phyloP scores from a whole-genome alignment of 352 stramenopile species.

The Globisporangium spinosum region DNA sequence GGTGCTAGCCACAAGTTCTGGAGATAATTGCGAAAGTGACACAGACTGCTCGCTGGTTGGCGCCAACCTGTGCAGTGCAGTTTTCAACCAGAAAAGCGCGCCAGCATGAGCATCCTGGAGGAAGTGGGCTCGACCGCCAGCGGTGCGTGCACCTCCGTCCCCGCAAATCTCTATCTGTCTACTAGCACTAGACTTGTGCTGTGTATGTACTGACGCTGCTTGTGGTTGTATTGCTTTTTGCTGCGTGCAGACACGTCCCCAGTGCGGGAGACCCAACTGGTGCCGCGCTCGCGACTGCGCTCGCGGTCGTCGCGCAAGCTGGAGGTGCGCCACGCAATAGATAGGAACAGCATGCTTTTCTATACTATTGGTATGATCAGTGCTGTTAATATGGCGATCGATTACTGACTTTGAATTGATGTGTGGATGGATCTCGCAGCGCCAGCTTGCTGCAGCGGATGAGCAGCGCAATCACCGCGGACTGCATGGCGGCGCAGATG shows the following conservation, averaged over 20 bases:
- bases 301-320: constrained; percentile 19
- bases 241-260: constrained; percentile 21
- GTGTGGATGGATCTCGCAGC: background rate
- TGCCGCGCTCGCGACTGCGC: constrained; percentile 20
- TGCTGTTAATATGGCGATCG: background rate
- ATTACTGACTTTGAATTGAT: background rate
- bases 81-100: background rate
- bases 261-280: background rate
- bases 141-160: constrained; percentile 12
- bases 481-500: constrained; percentile 5
- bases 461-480: constrained; percentile 20
- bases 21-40: background rate
- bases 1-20: background rate
- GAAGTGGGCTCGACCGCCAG: constrained; percentile 26
- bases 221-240: background rate
- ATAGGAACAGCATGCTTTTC: background rate
- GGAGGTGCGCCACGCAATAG: constrained; percentile 11
- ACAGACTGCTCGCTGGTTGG: constrained; percentile 7
- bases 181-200: background rate
- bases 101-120: constrained; percentile 31
- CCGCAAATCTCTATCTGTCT: background rate
- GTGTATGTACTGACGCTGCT: background rate
- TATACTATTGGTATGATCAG: background rate
- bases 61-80: constrained; percentile 2
- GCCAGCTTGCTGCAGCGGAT: constrained; percentile 19